Percentiles rank a stretch among this genome's conserved stretches.
Conservation (phyloP, 176 grass and related monocot genomes). For the Rhynchospora tenuis region DNA sequence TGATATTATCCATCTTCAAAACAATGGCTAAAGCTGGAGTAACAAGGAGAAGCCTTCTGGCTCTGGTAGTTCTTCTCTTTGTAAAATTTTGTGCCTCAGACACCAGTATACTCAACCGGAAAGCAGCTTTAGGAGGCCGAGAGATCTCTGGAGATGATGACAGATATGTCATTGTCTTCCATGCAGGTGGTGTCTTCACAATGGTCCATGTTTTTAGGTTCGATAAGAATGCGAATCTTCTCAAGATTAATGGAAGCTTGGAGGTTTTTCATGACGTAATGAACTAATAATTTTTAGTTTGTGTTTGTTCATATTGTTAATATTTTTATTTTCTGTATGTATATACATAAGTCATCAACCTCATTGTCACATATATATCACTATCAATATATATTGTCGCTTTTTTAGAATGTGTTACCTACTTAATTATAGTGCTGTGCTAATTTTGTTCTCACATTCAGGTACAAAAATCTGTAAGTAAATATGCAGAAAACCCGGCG, state of each 20-base stretch:
- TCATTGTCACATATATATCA: too few species aligned
- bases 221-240: not conserved
- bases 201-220: not conserved
- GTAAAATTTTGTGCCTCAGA: not conserved
- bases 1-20: not conserved
- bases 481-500: constrained; percentile 27
- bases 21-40: not conserved
- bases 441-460: constrained; percentile 6
- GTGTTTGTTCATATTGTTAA: not conserved
- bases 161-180: not conserved
- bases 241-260: not conserved
- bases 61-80: not conserved
- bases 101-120: not conserved
- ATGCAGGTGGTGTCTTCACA: not conserved
- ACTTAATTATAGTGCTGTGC: too few species aligned
- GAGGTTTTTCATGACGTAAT: not conserved
- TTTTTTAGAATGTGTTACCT: too few species aligned
- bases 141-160: not conserved
- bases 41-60: not conserved
- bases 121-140: not conserved
- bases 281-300: not conserved
- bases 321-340: too few species aligned
- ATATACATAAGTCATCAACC: too few species aligned
- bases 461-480: constrained; percentile 32
- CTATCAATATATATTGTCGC: too few species aligned